Evolutionary conservation across 169 alveolate genomes (phyloP).

Genomic region (Cryptosporidium meleagridis): DNA sequence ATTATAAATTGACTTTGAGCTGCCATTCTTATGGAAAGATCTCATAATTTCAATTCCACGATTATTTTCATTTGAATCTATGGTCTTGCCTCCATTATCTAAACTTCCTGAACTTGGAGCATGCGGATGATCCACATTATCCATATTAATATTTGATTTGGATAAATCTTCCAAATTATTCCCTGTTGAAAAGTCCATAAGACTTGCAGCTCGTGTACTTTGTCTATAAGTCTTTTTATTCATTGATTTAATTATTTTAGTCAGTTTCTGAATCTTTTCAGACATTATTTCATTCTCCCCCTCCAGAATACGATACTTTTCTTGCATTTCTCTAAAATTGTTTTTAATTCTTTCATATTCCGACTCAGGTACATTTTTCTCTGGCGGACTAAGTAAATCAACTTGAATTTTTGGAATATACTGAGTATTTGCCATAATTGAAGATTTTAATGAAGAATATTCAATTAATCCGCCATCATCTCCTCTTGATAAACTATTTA

Average conservation of each 20-base stretch:
- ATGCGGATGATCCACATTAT: not conserved
- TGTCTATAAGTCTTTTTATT: conserved; percentile 39
- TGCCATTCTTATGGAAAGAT: not conserved
- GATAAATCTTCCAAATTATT: not conserved
- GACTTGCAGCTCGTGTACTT: conserved; percentile 52
- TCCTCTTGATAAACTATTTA: not conserved
- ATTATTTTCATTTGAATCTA: not conserved
- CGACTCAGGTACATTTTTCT: conserved; percentile 69
- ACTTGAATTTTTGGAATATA: conserved; percentile 65
- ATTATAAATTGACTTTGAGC: conserved; percentile 12
- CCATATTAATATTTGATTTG: conserved; percentile 4
- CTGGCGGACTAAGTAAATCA: conserved; percentile 71
- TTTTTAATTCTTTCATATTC: conserved; percentile 61
- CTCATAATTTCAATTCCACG: not conserved
- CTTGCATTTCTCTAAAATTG: conserved; percentile 38
- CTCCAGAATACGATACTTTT: conserved; percentile 48
- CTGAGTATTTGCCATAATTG: conserved; percentile 36
- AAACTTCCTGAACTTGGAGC: not conserved
- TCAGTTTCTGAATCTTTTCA: conserved; percentile 58
- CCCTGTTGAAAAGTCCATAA: conserved; percentile 7
- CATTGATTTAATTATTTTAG: conserved; percentile 13
- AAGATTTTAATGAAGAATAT: conserved; percentile 45
- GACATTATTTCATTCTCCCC: conserved; percentile 58
- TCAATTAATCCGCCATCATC: conserved; percentile 30
- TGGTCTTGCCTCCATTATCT: not conserved